Conservation (phyloP, 257 asterid genomes). For the Ballota nigra region DNA sequence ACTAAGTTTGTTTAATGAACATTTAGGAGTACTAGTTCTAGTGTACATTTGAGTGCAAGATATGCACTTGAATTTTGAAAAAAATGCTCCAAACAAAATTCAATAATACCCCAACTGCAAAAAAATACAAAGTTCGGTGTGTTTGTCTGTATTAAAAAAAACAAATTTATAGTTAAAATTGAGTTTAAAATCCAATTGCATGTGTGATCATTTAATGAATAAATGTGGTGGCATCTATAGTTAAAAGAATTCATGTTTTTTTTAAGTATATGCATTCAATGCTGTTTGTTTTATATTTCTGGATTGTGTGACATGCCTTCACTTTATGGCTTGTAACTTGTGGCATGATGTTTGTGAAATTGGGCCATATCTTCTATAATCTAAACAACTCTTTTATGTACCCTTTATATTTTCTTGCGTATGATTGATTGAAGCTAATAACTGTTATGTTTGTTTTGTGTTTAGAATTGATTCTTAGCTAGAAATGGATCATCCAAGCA, state of each 20-base stretch:
- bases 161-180: too few relatives aligned
- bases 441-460: neutral
- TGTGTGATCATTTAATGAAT: too few relatives aligned
- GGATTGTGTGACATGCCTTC: neutral
- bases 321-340: neutral
- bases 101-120: too few relatives aligned
- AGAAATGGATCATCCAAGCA: conserved; percentile 16
- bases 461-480: neutral
- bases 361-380: neutral
- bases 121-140: too few relatives aligned
- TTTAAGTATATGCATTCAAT: neutral
- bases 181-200: too few relatives aligned
- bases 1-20: neutral
- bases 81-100: too few relatives aligned
- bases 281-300: neutral
- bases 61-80: too few relatives aligned
- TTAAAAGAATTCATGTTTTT: neutral
- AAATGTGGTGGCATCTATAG: neutral
- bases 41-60: too few relatives aligned
- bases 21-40: too few relatives aligned
- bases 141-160: too few relatives aligned
- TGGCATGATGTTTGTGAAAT: neutral
- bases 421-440: neutral
- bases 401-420: neutral
- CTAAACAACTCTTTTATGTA: neutral